Percentiles rank a stretch among this genome's conserved stretches.
These are phyloP conservation scores for Camellia granthamiana DNA, from an alignment of 148 eudicot species.

Conservation along the genomic window DNA sequence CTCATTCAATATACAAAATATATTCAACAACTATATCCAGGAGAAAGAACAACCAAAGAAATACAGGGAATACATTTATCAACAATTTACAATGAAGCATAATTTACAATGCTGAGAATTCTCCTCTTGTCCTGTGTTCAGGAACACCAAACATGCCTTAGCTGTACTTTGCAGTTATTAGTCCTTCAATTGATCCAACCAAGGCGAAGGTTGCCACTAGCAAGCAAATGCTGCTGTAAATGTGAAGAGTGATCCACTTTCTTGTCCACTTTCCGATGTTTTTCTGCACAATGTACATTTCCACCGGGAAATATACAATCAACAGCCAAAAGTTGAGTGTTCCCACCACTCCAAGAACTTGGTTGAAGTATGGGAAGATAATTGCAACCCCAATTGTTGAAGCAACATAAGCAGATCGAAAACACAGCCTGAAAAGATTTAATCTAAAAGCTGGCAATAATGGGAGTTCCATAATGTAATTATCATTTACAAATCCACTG, in stretches of 20 bases:
- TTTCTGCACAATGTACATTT: constrained; percentile 50
- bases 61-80: too few species aligned
- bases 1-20: too few species aligned
- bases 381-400: constrained; percentile 49
- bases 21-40: too few species aligned
- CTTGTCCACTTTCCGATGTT: constrained; percentile 44
- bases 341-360: constrained; percentile 56
- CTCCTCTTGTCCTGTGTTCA: too few species aligned
- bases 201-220: constrained; percentile 37
- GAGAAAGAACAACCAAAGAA: too few species aligned
- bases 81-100: too few species aligned
- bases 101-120: too few species aligned
- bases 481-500: constrained; percentile 29
- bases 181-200: constrained; percentile 47
- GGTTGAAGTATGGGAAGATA: constrained; percentile 61
- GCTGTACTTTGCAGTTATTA: constrained; percentile 32
- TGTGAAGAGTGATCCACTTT: constrained; percentile 35
- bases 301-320: constrained; percentile 64
- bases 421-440: constrained; percentile 44
- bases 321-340: constrained; percentile 62
- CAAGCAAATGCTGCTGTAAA: constrained; percentile 36
- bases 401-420: constrained; percentile 51
- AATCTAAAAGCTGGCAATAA: constrained; percentile 32
- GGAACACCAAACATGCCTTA: not conserved
- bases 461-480: constrained; percentile 34